A percentile compares a stretch with the other conserved stretches of the same genome.
These are phyloP conservation scores for Cryphonectria parasitica DNA, from an alignment of 2,329 filamentous ascomycete genomes.

Conservation along the genomic window DNA sequence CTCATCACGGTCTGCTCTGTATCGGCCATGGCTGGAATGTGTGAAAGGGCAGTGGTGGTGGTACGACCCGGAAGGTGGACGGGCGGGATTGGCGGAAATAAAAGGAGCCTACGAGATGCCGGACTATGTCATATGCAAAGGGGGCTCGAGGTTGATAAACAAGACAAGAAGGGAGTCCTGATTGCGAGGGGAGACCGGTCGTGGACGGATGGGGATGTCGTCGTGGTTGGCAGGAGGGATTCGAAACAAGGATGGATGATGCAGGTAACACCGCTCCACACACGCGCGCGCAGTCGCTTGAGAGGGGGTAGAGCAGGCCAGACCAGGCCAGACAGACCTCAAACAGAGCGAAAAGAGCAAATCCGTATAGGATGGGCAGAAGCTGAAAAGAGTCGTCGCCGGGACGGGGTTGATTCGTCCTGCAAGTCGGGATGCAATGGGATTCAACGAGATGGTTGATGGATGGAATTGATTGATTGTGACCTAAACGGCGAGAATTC, in stretches of 20 bases:
- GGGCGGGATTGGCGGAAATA: slow-evolving; percentile 18
- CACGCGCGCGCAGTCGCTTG: slow-evolving; percentile 3
- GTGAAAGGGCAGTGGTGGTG: slow-evolving; percentile 7
- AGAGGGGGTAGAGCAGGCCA: slow-evolving; percentile 3
- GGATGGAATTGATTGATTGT: background rate
- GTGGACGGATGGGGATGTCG: slow-evolving; percentile 10
- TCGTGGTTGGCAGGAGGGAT: slow-evolving; percentile 24
- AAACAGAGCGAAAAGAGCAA: slow-evolving; percentile 2
- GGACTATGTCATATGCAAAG: slow-evolving; percentile 24
- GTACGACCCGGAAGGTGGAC: slow-evolving; percentile 1
- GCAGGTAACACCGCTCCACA: slow-evolving; percentile 16
- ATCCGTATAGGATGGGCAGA: background rate
- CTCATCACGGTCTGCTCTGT: slow-evolving; percentile 22
- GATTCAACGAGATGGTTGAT: background rate
- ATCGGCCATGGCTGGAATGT: slow-evolving; percentile 28
- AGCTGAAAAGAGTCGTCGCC: slow-evolving; percentile 6
- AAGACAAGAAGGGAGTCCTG: background rate
- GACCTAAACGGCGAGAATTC: background rate
- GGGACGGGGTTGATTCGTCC: slow-evolving; percentile 2
- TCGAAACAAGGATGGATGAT: slow-evolving; percentile 22
- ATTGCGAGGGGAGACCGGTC: background rate
- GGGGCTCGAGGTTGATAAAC: slow-evolving; percentile 5
- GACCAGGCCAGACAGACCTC: slow-evolving; percentile 8
- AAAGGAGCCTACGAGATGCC: slow-evolving; percentile 11
- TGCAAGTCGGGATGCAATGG: background rate